Conservation (phyloP, 768 basidiomycete genomes). For the Tremella fuciformis region DNA sequence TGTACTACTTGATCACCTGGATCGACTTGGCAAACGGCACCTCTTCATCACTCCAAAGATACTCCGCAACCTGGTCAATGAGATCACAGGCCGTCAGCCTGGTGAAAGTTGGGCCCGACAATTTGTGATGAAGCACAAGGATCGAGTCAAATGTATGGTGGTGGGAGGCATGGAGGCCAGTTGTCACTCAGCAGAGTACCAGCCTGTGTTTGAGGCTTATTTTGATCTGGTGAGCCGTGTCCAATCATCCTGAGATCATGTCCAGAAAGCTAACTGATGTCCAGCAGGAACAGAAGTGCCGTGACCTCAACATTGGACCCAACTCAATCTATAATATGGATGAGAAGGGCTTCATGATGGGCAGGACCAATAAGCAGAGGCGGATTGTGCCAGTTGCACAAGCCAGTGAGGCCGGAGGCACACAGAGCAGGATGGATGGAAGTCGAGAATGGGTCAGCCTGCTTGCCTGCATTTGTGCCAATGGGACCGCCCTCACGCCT, state of each 20-base stretch:
- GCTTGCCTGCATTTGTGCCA: slow-evolving; percentile 6
- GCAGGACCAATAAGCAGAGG: background rate
- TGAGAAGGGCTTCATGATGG: slow-evolving; percentile 13
- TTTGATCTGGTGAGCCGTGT: background rate
- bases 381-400: background rate
- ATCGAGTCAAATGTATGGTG: slow-evolving; percentile 3
- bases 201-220: background rate
- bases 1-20: background rate
- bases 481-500: background rate
- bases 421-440: background rate
- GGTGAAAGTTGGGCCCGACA: background rate
- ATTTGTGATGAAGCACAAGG: background rate
- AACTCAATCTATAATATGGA: slow-evolving; percentile 11
- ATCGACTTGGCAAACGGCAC: background rate
- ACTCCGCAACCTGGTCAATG: background rate
- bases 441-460: slow-evolving; percentile 6
- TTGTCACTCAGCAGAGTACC: slow-evolving; percentile 1
- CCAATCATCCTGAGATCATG: background rate
- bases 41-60: background rate
- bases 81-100: background rate
- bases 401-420: background rate
- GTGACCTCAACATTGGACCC: slow-evolving; percentile 1
- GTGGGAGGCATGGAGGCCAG: background rate
- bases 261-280: background rate
- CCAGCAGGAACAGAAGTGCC: background rate